Evolutionary conservation across 768 basidiomycete genomes (phyloP).

Genomic region (Leccinum uliginosum): DNA sequence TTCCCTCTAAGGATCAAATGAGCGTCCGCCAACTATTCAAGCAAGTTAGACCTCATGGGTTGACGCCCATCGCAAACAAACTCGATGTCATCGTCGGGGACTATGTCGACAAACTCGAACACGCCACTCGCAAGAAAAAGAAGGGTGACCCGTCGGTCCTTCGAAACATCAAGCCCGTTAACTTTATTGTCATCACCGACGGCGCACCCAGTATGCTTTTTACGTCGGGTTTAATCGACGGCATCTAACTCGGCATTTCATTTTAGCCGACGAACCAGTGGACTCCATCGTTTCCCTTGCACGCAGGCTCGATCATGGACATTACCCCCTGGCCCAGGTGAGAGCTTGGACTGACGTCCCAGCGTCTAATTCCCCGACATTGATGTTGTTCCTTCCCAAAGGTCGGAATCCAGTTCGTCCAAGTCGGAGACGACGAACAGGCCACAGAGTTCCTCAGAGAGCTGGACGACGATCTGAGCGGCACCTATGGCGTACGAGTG

Average conservation of each 20-base stretch:
- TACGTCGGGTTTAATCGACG: neutral
- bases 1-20: conserved; percentile 30
- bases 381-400: conserved; percentile 22
- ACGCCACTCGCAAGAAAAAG: conserved; percentile 24
- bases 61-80: conserved; percentile 42
- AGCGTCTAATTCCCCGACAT: neutral
- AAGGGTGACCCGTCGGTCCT: conserved; percentile 21
- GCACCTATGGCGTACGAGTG: conserved; percentile 42
- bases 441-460: conserved; percentile 44
- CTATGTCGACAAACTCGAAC: conserved; percentile 34
- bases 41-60: conserved; percentile 39
- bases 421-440: conserved; percentile 49
- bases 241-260: neutral
- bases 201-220: conserved; percentile 50
- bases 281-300: conserved; percentile 45
- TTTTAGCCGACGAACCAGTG: conserved; percentile 48
- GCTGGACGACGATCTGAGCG: conserved; percentile 54
- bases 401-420: conserved; percentile 70
- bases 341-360: neutral
- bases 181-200: conserved; percentile 60
- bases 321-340: conserved; percentile 53
- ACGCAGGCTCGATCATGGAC: conserved; percentile 45
- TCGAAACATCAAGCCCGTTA: conserved; percentile 48
- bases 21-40: conserved; percentile 41
- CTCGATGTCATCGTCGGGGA: conserved; percentile 37